phyloP scores from a whole-genome alignment of 306 rosid species.

The Vachellia pachyceras region DNA sequence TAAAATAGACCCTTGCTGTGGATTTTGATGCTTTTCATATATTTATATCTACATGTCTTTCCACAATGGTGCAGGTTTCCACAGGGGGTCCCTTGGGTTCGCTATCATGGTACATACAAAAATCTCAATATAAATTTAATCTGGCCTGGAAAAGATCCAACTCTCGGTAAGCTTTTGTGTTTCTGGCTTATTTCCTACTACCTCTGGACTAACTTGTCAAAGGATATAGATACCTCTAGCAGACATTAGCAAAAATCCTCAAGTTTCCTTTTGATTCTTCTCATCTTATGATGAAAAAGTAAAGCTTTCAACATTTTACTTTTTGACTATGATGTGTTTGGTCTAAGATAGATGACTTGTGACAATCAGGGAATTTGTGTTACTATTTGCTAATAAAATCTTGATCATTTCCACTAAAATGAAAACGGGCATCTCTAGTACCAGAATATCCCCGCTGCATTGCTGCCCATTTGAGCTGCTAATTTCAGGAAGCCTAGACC shows the following conservation, averaged over 20 bases:
- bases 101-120: conserved; percentile 71
- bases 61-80: conserved; percentile 68
- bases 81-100: conserved; percentile 81
- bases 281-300: background rate
- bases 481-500: no score
- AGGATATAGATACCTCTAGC: background rate
- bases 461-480: no score
- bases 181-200: conserved; percentile 17
- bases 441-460: no score
- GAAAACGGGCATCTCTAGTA: background rate
- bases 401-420: background rate
- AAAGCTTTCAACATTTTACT: background rate
- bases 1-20: background rate
- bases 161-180: conserved; percentile 55
- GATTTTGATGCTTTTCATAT: conserved; percentile 16
- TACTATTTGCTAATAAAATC: conserved; percentile 17
- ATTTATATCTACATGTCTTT: conserved; percentile 25
- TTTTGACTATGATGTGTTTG: background rate
- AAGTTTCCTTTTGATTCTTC: background rate
- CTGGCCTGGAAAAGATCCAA: conserved; percentile 89
- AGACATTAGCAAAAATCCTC: background rate
- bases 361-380: background rate
- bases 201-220: background rate
- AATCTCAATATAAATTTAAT: conserved; percentile 67
- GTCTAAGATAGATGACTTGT: background rate